A percentile compares a stretch with the other conserved stretches of the same genome.
These are phyloP conservation scores for Thelonectria blattea DNA, from an alignment of 2,329 filamentous ascomycete genomes.

Conservation along the genomic window DNA sequence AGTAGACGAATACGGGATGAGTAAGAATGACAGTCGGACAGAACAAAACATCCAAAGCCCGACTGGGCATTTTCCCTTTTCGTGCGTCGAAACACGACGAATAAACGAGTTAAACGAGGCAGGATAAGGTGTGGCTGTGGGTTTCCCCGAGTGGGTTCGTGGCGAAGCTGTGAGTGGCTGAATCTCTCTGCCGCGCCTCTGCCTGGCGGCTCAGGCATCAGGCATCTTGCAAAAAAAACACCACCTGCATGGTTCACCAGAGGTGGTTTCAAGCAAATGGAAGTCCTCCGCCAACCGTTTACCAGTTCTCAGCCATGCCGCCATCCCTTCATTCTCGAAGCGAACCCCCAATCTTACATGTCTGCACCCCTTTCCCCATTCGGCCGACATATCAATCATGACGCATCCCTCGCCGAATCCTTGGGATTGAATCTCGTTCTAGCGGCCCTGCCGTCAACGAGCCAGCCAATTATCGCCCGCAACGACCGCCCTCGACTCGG, in stretches of 20 bases:
- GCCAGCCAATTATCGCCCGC: neutral
- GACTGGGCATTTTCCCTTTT: neutral
- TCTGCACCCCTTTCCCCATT: neutral
- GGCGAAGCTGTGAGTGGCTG: slow-evolving; percentile 1
- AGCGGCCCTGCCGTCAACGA: neutral
- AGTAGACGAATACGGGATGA: neutral
- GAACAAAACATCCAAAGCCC: neutral
- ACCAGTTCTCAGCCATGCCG: neutral
- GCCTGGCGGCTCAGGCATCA: neutral
- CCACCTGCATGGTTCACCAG: too few species aligned
- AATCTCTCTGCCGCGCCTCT: neutral
- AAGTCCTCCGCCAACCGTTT: neutral
- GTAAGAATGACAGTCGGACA: neutral
- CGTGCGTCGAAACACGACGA: neutral
- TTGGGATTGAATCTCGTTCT: neutral
- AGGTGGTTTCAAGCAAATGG: neutral
- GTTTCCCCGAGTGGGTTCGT: neutral
- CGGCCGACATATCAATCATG: neutral
- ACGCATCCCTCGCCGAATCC: neutral
- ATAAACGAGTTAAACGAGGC: neutral
- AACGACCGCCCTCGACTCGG: neutral
- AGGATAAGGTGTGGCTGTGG: slow-evolving; percentile 10
- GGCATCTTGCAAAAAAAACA: too few species aligned
- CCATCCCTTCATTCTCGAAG: neutral
- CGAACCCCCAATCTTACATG: neutral